These are phyloP conservation scores for Prillingera fragicola DNA, from an alignment of 1,284 basidiomycete genomes.

Conservation along the genomic window DNA sequence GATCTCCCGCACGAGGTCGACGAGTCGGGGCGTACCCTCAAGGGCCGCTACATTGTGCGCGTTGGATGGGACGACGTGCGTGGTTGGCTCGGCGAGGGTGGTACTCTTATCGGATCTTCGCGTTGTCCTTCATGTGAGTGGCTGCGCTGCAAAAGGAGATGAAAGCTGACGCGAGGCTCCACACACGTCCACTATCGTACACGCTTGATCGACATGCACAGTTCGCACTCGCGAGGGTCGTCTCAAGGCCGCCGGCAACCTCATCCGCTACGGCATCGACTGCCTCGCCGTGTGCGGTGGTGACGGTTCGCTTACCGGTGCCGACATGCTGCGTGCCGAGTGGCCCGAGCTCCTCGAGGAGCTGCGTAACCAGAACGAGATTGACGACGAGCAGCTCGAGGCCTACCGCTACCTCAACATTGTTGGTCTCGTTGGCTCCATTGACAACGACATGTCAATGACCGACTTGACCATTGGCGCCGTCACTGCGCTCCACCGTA, in stretches of 20 bases:
- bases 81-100: conserved; percentile 92
- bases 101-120: conserved; percentile 93
- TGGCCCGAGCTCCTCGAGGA: conserved; percentile 79
- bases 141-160: not conserved
- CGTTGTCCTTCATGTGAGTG: conserved; percentile 66
- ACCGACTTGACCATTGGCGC: conserved; percentile 97
- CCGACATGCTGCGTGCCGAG: conserved; percentile 86
- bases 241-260: conserved; percentile 76
- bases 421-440: conserved; percentile 93
- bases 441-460: conserved; percentile 98
- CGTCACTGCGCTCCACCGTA: conserved; percentile 87
- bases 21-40: conserved; percentile 57
- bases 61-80: conserved; percentile 98
- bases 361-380: conserved; percentile 61
- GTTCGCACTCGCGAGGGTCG: conserved; percentile 83
- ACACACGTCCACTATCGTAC: not conserved
- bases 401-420: conserved; percentile 82
- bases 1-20: conserved; percentile 48
- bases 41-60: conserved; percentile 87
- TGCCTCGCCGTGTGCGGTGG: conserved; percentile 95
- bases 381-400: conserved; percentile 66
- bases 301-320: conserved; percentile 92
- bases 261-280: conserved; percentile 94
- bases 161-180: not conserved
- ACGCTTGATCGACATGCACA: conserved; percentile 10